A percentile compares a stretch with the other conserved stretches of the same genome.
These are phyloP conservation scores for Blastocrithidia nonstop DNA, from an alignment of 208 protist genomes.

Conservation along the genomic window DNA sequence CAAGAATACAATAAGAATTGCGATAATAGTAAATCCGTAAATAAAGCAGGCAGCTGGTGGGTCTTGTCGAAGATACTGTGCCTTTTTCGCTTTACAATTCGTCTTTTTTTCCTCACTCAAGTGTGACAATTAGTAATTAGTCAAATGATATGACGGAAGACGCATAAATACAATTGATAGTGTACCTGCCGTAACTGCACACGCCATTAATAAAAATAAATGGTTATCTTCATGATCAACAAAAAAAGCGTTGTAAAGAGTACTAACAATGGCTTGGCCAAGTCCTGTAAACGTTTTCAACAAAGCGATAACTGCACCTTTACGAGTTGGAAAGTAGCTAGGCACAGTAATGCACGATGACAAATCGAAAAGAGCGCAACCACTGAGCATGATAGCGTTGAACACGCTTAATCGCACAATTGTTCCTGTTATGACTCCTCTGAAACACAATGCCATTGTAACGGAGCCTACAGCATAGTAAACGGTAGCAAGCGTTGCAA, in stretches of 20 bases:
- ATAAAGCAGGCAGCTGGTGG: conserved; percentile 37
- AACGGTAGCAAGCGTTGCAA: conserved; percentile 14
- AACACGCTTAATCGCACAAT: conserved; percentile 18
- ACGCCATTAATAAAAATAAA: conserved; percentile 40
- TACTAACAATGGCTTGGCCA: conserved; percentile 34
- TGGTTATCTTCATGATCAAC: conserved; percentile 6
- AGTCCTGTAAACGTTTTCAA: conserved; percentile 55
- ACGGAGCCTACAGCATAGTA: conserved; percentile 14
- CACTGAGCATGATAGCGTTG: conserved; percentile 21
- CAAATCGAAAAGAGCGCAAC: conserved; percentile 30
- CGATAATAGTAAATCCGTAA: conserved; percentile 19
- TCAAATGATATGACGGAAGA: conserved; percentile 45
- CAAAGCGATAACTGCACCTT: conserved; percentile 31
- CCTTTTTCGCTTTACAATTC: conserved; percentile 5
- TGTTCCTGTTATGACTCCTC: conserved; percentile 15
- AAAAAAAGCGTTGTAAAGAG: conserved; percentile 43
- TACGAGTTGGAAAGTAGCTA: conserved; percentile 26
- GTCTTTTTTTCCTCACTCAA: conserved; percentile 12
- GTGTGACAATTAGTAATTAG: conserved; percentile 13
- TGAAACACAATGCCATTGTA: conserved; percentile 26
- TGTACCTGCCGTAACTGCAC: conserved; percentile 9
- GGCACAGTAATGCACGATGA: conserved; percentile 23
- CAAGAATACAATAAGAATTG: conserved; percentile 40
- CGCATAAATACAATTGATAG: conserved; percentile 17
- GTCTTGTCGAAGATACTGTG: conserved; percentile 29